A percentile compares a stretch with the other conserved stretches of the same genome.
Evolutionary conservation across 805 yeast species (phyloP).

Genomic region (Candida ulmi): DNA sequence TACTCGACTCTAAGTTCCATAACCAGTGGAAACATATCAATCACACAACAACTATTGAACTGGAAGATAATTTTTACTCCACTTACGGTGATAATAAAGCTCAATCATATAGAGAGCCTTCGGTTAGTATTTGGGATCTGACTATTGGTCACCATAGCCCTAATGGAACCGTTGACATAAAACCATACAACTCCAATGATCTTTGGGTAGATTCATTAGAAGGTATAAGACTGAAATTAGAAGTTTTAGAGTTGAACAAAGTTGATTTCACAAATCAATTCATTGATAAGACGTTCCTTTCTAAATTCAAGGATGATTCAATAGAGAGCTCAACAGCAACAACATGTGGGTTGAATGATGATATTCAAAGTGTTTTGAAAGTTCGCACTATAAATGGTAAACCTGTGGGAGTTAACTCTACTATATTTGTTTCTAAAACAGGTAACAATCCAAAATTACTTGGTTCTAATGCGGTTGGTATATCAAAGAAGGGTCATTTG

Average conservation of each 20-base stretch:
- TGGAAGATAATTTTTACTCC: slow-evolving; percentile 8
- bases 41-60: slow-evolving; percentile 7
- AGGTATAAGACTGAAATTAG: slow-evolving; percentile 42
- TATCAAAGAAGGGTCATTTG: slow-evolving; percentile 4
- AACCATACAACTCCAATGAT: neutral
- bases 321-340: slow-evolving; percentile 6
- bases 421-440: slow-evolving; percentile 8
- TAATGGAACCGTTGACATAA: neutral
- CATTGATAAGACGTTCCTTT: slow-evolving; percentile 23
- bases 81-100: slow-evolving; percentile 3
- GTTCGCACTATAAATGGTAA: slow-evolving; percentile 19
- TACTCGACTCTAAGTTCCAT: slow-evolving; percentile 13
- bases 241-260: slow-evolving; percentile 33
- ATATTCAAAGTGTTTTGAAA: slow-evolving; percentile 13
- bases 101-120: slow-evolving; percentile 10
- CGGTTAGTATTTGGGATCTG: slow-evolving; percentile 7
- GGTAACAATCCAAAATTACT: neutral
- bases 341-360: slow-evolving; percentile 9
- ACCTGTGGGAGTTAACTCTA: slow-evolving; percentile 3
- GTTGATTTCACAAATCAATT: slow-evolving; percentile 35
- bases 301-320: slow-evolving; percentile 4
- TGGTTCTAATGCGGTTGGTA: neutral
- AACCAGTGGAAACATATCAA: slow-evolving; percentile 5
- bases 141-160: slow-evolving; percentile 10
- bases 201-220: slow-evolving; percentile 23